A percentile compares a stretch with the other conserved stretches of the same genome.
Conservation (phyloP, 176 grass and related monocot species). For the Calamus simplicifolius region DNA sequence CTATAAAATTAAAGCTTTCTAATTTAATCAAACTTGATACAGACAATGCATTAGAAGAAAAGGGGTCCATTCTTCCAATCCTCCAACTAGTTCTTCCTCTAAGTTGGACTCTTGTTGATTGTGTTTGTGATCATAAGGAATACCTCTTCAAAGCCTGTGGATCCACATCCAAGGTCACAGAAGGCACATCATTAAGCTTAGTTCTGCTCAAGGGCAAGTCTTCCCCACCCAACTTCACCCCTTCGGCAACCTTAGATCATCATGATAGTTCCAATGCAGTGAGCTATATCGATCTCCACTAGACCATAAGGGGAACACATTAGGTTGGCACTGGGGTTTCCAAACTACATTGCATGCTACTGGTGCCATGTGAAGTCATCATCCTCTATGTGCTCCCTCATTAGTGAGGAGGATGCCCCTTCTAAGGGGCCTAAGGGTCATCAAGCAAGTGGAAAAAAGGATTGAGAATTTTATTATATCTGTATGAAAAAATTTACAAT, state of each 20-base stretch:
- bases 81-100: constrained; percentile 64
- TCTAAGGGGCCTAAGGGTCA: constrained; percentile 8
- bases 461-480: too few species aligned
- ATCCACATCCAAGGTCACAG: constrained; percentile 23
- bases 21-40: constrained; percentile 72
- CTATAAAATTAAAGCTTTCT: constrained; percentile 16
- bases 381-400: constrained; percentile 34
- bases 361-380: constrained; percentile 37
- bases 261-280: constrained; percentile 7
- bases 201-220: not conserved
- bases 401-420: constrained; percentile 13
- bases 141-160: constrained; percentile 37
- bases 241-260: constrained; percentile 50
- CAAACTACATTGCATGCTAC: constrained; percentile 30
- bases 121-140: constrained; percentile 85
- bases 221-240: constrained; percentile 33
- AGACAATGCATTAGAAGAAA: constrained; percentile 58
- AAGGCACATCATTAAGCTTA: constrained; percentile 7
- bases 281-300: constrained; percentile 4
- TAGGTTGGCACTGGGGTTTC: constrained; percentile 2
- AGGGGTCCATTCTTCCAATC: constrained; percentile 31
- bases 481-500: too few species aligned
- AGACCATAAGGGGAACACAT: constrained; percentile 5
- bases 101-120: constrained; percentile 46
- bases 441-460: too few species aligned